Base-by-base conservation (phyloP, 164 flowering plant species). In the Magnolia sinica region DNA sequence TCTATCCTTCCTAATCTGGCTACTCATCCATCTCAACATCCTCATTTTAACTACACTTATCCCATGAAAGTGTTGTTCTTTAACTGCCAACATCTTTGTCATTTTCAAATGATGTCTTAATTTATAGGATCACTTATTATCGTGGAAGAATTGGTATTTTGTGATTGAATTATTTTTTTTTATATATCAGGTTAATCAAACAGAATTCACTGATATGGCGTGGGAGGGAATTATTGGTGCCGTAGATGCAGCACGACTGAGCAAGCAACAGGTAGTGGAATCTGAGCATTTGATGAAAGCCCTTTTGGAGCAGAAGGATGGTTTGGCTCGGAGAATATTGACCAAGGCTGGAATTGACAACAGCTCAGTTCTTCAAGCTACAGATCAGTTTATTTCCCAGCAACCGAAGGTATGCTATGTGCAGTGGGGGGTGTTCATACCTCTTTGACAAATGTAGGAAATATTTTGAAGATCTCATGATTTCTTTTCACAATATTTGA, bases 261-360 rank as follows among this genome's bases (percentile, higher is more conserved):
- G 82, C 85, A 96, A 85, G 80, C 95, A 96, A 70, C 99, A 96
- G 82, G 74, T 91, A 29, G 97, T 96, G 74, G 98, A 94, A 77
- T 81, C 95, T 71, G 99, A 96, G 84, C 99, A 96, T 81, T 81
- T 96, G 77, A 91, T 91, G 93, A 96, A 94, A 87, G 92, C 98
- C 29, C 92, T 94, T 77, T 68, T 96, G 77, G 98, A 96, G 83
- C 99, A 96, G 76, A 96, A 89, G 84, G 95, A 92, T 86, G 99
- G 99, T 64, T 80, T 94, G 78, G 99, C 98, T 20, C 78, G 98
- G 68, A 90, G 96, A 81, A 91, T 96, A 74, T 88, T 96, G 73
- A 84, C 99, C 8, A 94, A 92, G 86, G 97, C 96, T 49, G 98
- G 95, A 11, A 58, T 90, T 58, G 98, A 94, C 83, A 94, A 94